A percentile compares a stretch with the other conserved stretches of the same genome.
phyloP scores from a whole-genome alignment of 2,329 filamentous ascomycete species.

The Aspergillus amoenus region DNA sequence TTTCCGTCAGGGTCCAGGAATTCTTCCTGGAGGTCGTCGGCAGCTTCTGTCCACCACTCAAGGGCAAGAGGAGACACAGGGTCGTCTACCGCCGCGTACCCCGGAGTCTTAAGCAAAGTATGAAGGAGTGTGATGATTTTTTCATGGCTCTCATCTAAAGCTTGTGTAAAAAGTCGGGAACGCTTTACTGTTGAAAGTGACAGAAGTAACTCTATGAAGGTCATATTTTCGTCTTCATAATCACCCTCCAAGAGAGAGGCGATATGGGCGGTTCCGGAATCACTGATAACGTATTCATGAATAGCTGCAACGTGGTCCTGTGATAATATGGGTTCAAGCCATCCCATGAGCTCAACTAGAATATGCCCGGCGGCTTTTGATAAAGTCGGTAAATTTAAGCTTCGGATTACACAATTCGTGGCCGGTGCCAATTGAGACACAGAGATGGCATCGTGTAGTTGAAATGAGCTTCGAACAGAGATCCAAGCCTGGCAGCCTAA shows the following conservation, averaged over 20 bases:
- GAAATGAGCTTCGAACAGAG: slow-evolving; percentile 28
- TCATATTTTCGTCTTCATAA: slow-evolving; percentile 39
- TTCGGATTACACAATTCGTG: slow-evolving; percentile 26
- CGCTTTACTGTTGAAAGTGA: slow-evolving; percentile 35
- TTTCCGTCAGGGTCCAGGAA: slow-evolving; percentile 27
- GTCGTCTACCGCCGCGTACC: slow-evolving; percentile 43
- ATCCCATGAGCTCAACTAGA: slow-evolving; percentile 34
- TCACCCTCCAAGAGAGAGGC: slow-evolving; percentile 34
- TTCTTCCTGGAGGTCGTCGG: slow-evolving; percentile 38
- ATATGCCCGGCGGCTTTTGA: slow-evolving; percentile 34
- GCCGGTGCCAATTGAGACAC: slow-evolving; percentile 19
- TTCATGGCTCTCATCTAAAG: slow-evolving; percentile 31
- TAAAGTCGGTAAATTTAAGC: slow-evolving; percentile 26
- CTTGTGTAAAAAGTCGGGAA: slow-evolving; percentile 31
- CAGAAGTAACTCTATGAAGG: slow-evolving; percentile 41
- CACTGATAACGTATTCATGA: slow-evolving; percentile 34
- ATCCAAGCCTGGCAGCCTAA: slow-evolving; percentile 32
- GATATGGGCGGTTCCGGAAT: slow-evolving; percentile 34
- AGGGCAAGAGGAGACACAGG: slow-evolving; percentile 35
- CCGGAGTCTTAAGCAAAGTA: slow-evolving; percentile 40
- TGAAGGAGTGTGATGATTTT: slow-evolving; percentile 38
- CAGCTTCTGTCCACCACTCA: slow-evolving; percentile 45
- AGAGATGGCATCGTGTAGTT: slow-evolving; percentile 22
- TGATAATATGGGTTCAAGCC: slow-evolving; percentile 27
- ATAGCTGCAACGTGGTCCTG: slow-evolving; percentile 27